Percentiles rank a stretch among this genome's conserved stretches.
Conservation (phyloP, 208 protist genomes). For the Giardia duodenalis region DNA sequence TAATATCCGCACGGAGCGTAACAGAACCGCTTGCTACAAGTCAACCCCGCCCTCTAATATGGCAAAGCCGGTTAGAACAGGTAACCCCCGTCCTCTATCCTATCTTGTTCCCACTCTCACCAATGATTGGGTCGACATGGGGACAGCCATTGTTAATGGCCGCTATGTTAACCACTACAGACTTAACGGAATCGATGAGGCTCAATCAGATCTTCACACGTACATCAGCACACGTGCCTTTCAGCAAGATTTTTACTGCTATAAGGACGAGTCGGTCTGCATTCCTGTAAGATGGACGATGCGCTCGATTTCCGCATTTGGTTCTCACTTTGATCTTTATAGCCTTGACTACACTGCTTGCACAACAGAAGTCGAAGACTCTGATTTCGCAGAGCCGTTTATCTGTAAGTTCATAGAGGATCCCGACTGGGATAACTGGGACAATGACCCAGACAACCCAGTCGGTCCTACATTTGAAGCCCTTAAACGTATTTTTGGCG, state of each 20-base stretch:
- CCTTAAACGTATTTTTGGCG: background rate
- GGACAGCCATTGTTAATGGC: background rate
- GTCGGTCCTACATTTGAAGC: background rate
- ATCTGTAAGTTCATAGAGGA: too few relatives aligned
- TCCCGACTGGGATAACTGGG: too few relatives aligned
- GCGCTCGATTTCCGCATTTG: background rate
- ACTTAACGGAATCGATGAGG: background rate
- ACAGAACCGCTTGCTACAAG: background rate
- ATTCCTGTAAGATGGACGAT: conserved; percentile 23
- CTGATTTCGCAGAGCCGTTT: background rate
- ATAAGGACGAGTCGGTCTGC: background rate
- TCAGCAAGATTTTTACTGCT: conserved; percentile 11
- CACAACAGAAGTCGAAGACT: background rate
- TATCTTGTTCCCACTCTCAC: background rate
- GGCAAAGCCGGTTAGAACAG: background rate
- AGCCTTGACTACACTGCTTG: background rate
- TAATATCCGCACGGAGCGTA: background rate
- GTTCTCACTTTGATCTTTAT: conserved; percentile 13
- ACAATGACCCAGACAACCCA: too few relatives aligned
- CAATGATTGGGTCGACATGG: background rate
- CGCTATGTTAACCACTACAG: background rate
- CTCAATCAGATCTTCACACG: background rate
- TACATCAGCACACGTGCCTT: background rate
- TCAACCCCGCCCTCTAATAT: background rate
- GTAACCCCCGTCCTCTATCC: background rate